phyloP scores from a whole-genome alignment of 139 green algal genomes.

The Eudorina sp. region DNA sequence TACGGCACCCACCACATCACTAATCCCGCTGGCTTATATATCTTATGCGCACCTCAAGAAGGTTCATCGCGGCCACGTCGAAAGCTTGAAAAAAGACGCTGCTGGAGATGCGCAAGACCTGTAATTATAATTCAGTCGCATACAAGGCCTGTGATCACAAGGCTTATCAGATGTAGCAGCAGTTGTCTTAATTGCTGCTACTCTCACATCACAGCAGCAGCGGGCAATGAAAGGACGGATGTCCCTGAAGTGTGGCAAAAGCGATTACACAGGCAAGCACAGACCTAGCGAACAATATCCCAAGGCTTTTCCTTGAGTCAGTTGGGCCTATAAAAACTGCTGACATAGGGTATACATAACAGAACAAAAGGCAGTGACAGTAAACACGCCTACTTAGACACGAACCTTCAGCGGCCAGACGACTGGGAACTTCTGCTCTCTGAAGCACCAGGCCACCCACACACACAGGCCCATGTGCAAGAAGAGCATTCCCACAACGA shows the following conservation, averaged over 20 bases:
- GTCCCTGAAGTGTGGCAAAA: neutral
- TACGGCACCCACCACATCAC: no score
- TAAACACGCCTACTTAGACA: neutral
- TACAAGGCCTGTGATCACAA: neutral
- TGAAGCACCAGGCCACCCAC: constrained; percentile 53
- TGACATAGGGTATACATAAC: neutral
- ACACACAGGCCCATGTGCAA: constrained; percentile 19
- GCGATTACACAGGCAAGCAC: neutral
- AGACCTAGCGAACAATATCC: neutral
- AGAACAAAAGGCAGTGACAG: neutral
- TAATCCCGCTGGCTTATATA: no score
- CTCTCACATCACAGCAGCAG: no score
- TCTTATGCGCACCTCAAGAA: constrained; percentile 38
- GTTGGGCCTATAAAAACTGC: neutral
- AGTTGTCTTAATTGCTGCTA: no score
- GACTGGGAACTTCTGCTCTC: constrained; percentile 21
- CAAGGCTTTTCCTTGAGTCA: no score
- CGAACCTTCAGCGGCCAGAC: constrained; percentile 37
- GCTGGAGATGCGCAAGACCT: constrained; percentile 20
- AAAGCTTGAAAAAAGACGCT: constrained; percentile 50
- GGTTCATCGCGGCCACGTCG: constrained; percentile 50
- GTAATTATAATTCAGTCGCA: neutral
- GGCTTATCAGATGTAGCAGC: no score
- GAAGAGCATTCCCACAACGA: constrained; percentile 10
- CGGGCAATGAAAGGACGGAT: no score